Evolutionary conservation across 2,329 filamentous ascomycete species (phyloP).

Genomic region (Xylaria sp.): DNA sequence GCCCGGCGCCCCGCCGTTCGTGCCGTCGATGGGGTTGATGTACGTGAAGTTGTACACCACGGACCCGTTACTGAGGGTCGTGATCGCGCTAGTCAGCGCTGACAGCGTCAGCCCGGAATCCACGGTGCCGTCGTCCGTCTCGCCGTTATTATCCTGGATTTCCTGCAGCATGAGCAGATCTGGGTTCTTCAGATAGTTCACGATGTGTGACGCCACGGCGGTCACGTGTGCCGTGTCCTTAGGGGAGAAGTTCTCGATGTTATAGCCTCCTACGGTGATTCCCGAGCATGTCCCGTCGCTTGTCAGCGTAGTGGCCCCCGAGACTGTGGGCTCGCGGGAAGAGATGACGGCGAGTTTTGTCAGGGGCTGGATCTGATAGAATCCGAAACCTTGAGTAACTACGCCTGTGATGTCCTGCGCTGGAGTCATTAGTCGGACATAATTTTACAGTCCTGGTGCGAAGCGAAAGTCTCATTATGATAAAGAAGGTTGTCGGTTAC

Average conservation of each 20-base stretch:
- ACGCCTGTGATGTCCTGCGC: slow-evolving; percentile 69
- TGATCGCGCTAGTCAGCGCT: slow-evolving; percentile 64
- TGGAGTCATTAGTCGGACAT: slow-evolving; percentile 3
- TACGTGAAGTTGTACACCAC: slow-evolving; percentile 68
- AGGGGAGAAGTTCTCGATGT: slow-evolving; percentile 74
- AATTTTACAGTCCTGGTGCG: not conserved
- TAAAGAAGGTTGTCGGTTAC: not conserved
- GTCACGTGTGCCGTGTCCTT: slow-evolving; percentile 62
- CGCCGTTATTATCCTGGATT: slow-evolving; percentile 73
- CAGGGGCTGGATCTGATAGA: slow-evolving; percentile 73
- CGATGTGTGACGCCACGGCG: slow-evolving; percentile 72
- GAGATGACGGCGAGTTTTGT: slow-evolving; percentile 63
- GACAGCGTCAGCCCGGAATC: slow-evolving; percentile 68
- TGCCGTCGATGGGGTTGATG: slow-evolving; percentile 67
- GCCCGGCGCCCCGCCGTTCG: slow-evolving; percentile 73
- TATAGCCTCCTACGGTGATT: slow-evolving; percentile 74
- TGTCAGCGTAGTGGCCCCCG: slow-evolving; percentile 62
- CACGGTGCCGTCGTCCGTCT: slow-evolving; percentile 67
- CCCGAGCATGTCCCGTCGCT: slow-evolving; percentile 67
- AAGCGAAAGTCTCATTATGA: not conserved
- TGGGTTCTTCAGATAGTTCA: slow-evolving; percentile 69
- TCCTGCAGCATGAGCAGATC: slow-evolving; percentile 77
- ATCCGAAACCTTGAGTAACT: slow-evolving; percentile 72
- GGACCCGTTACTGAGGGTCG: slow-evolving; percentile 53
- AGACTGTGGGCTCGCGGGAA: slow-evolving; percentile 57